A percentile compares a stretch with the other conserved stretches of the same genome.
Evolutionary conservation across 768 basidiomycete species (phyloP).

Genomic region (Ramaria rubella): DNA sequence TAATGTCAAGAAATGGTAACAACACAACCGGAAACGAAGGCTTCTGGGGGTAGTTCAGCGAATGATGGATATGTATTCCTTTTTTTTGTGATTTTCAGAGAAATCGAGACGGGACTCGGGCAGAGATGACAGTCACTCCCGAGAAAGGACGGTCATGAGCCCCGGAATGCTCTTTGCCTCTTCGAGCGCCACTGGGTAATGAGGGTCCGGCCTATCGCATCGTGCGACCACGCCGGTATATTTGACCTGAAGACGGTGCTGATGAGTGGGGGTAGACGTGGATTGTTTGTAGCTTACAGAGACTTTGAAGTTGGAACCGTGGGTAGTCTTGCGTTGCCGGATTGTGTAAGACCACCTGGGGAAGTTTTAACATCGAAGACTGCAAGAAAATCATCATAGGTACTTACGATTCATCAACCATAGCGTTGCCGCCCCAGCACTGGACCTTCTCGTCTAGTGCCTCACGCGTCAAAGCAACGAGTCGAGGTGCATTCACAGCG

Average conservation of each 20-base stretch:
- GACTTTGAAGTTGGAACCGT: constrained; percentile 51
- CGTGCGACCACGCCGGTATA: constrained; percentile 57
- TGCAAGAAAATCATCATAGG: not conserved
- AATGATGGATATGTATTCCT: no score
- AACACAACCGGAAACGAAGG: no score
- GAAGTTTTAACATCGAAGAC: not conserved
- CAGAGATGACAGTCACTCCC: constrained; percentile 1
- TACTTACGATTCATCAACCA: constrained; percentile 66
- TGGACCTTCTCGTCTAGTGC: constrained; percentile 45
- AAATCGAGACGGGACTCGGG: no score
- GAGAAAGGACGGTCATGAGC: constrained; percentile 59
- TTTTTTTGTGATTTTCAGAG: no score
- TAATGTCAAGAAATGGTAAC: no score
- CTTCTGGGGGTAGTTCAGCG: no score
- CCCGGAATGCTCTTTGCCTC: constrained; percentile 58
- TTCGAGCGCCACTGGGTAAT: constrained; percentile 55
- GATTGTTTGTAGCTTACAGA: constrained; percentile 36
- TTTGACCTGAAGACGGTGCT: constrained; percentile 38
- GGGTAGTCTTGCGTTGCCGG: constrained; percentile 42
- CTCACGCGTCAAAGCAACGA: constrained; percentile 50
- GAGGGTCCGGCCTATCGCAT: constrained; percentile 47
- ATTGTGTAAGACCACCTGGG: constrained; percentile 62
- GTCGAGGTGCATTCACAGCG: constrained; percentile 52
- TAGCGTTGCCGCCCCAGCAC: constrained; percentile 47
- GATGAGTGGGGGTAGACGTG: constrained; percentile 2